A percentile compares a stretch with the other conserved stretches of the same genome.
Conservation (phyloP, 2,329 filamentous ascomycete genomes). For the Chaetomium olivaceum region DNA sequence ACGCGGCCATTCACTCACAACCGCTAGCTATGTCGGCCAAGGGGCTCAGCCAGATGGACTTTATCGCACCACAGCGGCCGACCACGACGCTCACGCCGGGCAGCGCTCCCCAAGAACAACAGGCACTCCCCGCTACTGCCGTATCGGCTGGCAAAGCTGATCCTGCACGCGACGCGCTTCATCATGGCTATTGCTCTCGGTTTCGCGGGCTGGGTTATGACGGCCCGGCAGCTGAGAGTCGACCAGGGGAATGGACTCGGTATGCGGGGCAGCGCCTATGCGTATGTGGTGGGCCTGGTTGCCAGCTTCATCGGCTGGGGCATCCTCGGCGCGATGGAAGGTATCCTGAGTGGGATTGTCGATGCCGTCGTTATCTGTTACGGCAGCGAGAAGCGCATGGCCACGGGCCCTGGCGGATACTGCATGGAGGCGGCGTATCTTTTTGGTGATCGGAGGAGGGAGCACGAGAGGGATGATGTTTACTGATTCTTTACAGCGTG, state of each 20-base stretch:
- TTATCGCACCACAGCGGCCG: constrained; percentile 70
- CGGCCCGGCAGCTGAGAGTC: constrained; percentile 74
- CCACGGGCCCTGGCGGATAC: constrained; percentile 70
- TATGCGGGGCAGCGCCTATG: constrained; percentile 81
- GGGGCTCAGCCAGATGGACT: constrained; percentile 77
- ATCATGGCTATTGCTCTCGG: constrained; percentile 89
- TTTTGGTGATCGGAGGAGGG: constrained; percentile 58
- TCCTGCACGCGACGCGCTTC: constrained; percentile 86
- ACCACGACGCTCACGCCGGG: constrained; percentile 69
- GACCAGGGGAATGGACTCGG: constrained; percentile 53
- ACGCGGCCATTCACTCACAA: constrained; percentile 89
- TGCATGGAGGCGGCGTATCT: constrained; percentile 89
- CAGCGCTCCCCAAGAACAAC: constrained; percentile 44
- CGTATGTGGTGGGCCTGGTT: constrained; percentile 89
- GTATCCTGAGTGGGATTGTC: constrained; percentile 80
- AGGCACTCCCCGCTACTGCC: constrained; percentile 61
- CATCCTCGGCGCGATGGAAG: constrained; percentile 86
- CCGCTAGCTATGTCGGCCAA: constrained; percentile 75
- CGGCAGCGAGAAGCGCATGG: constrained; percentile 78
- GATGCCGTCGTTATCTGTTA: constrained; percentile 92
- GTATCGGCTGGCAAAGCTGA: constrained; percentile 86
- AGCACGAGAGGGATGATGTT: constrained; percentile 21
- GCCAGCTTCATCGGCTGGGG: constrained; percentile 95
- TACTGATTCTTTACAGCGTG: constrained; percentile 28
- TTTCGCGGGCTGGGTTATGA: constrained; percentile 95